Conservation (phyloP, 108 stramenopile species). For the Stephanodiscus triporus region DNA sequence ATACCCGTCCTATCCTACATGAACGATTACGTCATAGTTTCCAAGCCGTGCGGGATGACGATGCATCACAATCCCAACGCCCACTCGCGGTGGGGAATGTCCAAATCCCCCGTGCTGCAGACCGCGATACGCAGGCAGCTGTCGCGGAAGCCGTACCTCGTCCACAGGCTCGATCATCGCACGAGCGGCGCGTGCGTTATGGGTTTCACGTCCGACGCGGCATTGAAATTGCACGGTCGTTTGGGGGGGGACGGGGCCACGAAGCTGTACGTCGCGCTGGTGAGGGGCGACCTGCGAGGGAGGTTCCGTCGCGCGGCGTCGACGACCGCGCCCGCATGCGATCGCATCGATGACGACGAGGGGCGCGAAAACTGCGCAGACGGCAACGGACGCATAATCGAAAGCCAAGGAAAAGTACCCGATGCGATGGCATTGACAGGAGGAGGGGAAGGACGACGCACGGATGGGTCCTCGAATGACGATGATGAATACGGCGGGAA, state of each 20-base stretch:
- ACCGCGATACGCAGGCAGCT: conserved; percentile 64
- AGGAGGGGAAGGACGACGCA: not conserved
- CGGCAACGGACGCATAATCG: conserved; percentile 10
- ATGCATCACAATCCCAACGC: conserved; percentile 45
- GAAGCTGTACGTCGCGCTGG: conserved; percentile 73
- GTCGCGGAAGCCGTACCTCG: conserved; percentile 64
- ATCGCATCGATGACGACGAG: not conserved
- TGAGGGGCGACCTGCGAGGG: conserved; percentile 61
- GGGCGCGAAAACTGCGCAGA: conserved; percentile 5
- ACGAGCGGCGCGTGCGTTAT: conserved; percentile 71
- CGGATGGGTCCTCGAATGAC: not conserved
- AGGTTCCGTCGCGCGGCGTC: conserved; percentile 15
- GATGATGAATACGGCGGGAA: conserved; percentile 20
- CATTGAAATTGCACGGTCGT: conserved; percentile 48
- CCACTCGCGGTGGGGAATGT: conserved; percentile 15
- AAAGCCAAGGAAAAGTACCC: not conserved
- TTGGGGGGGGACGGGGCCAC: conserved; percentile 39
- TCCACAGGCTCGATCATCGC: conserved; percentile 83
- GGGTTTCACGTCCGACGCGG: conserved; percentile 62
- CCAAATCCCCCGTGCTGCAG: conserved; percentile 46
- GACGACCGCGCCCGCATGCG: not conserved
- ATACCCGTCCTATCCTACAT: conserved; percentile 66
- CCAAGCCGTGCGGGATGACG: conserved; percentile 70
- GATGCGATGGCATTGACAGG: conserved; percentile 4
- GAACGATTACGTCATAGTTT: conserved; percentile 65